Conservation (phyloP, 208 protist species). For the Naegleria fowleri region DNA sequence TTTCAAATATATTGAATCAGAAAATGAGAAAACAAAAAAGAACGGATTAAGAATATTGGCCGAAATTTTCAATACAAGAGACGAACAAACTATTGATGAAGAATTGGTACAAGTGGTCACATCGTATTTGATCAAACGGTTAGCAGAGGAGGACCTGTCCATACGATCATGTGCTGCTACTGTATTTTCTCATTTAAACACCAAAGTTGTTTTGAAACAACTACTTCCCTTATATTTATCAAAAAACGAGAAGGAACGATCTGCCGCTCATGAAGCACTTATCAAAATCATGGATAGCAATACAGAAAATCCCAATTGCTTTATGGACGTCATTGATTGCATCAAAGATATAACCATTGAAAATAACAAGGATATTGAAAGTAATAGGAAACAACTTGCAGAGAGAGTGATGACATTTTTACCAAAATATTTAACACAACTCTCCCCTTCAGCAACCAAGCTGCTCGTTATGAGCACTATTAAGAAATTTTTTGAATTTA, state of each 20-base stretch:
- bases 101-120: background rate
- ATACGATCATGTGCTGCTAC: background rate
- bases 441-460: background rate
- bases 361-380: background rate
- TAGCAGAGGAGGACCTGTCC: background rate
- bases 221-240: background rate
- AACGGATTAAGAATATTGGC: background rate
- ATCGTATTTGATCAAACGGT: background rate
- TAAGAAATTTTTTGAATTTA: background rate
- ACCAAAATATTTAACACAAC: background rate
- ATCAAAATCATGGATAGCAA: background rate
- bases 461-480: background rate
- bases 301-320: background rate
- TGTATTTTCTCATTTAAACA: background rate
- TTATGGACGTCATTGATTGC: background rate
- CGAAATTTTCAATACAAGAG: background rate
- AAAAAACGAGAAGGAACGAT: background rate
- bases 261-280: background rate
- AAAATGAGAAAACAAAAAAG: background rate
- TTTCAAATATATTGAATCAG: background rate
- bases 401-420: background rate
- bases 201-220: background rate
- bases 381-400: background rate
- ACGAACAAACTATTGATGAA: background rate
- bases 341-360: background rate